These are phyloP conservation scores for Nicotiana attenuata DNA, from an alignment of 257 asterid genomes.

Conservation along the genomic window DNA sequence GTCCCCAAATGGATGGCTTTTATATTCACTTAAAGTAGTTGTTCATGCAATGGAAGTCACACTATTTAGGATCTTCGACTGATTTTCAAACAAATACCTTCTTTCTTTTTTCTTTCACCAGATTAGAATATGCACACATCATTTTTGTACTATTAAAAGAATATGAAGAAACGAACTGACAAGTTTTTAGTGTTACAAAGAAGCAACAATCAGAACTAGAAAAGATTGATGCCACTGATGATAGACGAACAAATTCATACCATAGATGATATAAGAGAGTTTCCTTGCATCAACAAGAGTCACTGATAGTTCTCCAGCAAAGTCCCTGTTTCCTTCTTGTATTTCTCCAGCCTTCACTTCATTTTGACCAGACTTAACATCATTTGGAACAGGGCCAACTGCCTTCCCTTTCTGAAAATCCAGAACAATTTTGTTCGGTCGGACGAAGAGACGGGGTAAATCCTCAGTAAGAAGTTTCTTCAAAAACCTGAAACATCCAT, in stretches of 20 bases:
- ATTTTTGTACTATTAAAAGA: background rate
- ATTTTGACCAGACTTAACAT: constrained; percentile 20
- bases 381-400: constrained; percentile 54
- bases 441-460: constrained; percentile 88
- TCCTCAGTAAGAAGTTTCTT: constrained; percentile 91
- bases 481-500: constrained; percentile 58
- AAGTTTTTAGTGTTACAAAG: background rate
- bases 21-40: background rate
- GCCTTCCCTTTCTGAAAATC: constrained; percentile 86
- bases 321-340: constrained; percentile 80
- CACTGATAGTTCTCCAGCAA: constrained; percentile 85
- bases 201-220: background rate
- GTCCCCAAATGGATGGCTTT: background rate
- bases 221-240: background rate
- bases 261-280: constrained; percentile 76
- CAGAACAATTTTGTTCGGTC: constrained; percentile 87
- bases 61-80: background rate
- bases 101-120: background rate
- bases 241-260: constrained; percentile 33
- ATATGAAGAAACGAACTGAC: background rate
- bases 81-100: background rate
- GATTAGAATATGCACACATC: background rate
- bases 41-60: background rate
- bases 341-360: constrained; percentile 53
- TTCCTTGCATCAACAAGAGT: constrained; percentile 93